Evolutionary conservation across 2,329 filamentous ascomycete genomes (phyloP).

Genomic region (Whalleya microplaca): DNA sequence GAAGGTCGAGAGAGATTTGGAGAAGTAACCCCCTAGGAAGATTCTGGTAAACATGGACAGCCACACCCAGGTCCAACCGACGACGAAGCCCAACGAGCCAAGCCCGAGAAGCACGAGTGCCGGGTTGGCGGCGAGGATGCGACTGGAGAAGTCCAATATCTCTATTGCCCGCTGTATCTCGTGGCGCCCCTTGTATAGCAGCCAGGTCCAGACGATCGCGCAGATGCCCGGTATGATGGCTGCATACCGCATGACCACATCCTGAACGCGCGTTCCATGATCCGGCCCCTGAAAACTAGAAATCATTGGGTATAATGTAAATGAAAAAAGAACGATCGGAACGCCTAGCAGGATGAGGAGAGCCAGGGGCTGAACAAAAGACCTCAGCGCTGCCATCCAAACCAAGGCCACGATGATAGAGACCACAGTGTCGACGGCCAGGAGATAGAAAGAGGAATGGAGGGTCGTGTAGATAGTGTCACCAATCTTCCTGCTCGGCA

Average conservation of each 20-base stretch:
- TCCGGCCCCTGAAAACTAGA: slow-evolving; percentile 82
- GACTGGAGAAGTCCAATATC: slow-evolving; percentile 90
- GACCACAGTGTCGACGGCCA: slow-evolving; percentile 90
- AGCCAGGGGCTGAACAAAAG: slow-evolving; percentile 85
- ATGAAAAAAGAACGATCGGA: slow-evolving; percentile 83
- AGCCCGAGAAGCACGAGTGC: slow-evolving; percentile 85
- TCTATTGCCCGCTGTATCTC: slow-evolving; percentile 82
- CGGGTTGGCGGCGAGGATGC: slow-evolving; percentile 83
- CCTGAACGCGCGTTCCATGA: slow-evolving; percentile 80
- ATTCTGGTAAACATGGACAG: slow-evolving; percentile 94
- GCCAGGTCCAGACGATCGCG: slow-evolving; percentile 80
- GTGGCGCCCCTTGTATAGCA: slow-evolving; percentile 78
- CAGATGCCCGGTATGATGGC: slow-evolving; percentile 76
- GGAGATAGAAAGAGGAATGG: slow-evolving; percentile 82
- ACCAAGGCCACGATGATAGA: slow-evolving; percentile 84
- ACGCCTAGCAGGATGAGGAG: slow-evolving; percentile 81
- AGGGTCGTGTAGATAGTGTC: slow-evolving; percentile 95
- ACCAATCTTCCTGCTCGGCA: slow-evolving; percentile 72
- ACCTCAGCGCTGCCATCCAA: slow-evolving; percentile 87
- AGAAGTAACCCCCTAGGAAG: slow-evolving; percentile 89
- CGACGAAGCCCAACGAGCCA: slow-evolving; percentile 72
- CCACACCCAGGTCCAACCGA: slow-evolving; percentile 95
- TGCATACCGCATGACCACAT: slow-evolving; percentile 85
- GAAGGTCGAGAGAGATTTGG: slow-evolving; percentile 64
- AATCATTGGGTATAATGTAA: slow-evolving; percentile 88